Percentiles rank a stretch among this genome's conserved stretches.
Evolutionary conservation across 202 grass and related monocot genomes (phyloP).

Genomic region (Bolboschoenoplectus hybrid): DNA sequence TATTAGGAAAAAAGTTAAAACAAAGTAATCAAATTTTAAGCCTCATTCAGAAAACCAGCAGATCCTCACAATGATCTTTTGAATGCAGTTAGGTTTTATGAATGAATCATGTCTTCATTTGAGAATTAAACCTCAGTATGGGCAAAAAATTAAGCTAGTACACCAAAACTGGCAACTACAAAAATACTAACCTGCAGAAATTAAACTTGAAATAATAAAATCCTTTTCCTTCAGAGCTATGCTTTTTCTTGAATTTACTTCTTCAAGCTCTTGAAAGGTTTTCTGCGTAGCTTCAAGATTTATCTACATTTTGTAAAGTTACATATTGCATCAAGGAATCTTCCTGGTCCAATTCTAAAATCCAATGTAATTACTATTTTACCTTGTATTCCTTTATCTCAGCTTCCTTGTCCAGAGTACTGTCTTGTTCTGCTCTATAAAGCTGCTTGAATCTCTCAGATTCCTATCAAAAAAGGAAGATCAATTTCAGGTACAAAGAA

Average conservation of each 20-base stretch:
- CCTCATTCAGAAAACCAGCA: not conserved
- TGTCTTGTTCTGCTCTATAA: constrained; percentile 63
- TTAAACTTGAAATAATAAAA: constrained; percentile 77
- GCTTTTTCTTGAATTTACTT: constrained; percentile 50
- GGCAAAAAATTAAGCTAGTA: constrained; percentile 26
- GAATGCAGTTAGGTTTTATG: not conserved
- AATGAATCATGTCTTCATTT: not conserved
- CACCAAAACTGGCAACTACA: constrained; percentile 17
- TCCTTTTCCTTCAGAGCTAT: constrained; percentile 66
- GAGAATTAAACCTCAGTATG: not conserved
- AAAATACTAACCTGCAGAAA: constrained; percentile 55
- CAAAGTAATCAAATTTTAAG: not conserved
- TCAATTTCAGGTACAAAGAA: constrained; percentile 33
- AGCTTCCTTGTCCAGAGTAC: constrained; percentile 58
- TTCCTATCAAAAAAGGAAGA: constrained; percentile 57
- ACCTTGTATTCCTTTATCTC: constrained; percentile 72
- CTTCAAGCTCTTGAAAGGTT: constrained; percentile 59
- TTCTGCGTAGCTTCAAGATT: constrained; percentile 57
- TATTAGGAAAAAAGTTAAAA: constrained; percentile 3
- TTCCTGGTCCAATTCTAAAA: constrained; percentile 3
- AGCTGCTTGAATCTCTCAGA: constrained; percentile 56
- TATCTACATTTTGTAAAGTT: constrained; percentile 48
- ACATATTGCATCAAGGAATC: constrained; percentile 33
- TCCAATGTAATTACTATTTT: not conserved
- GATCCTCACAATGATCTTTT: not conserved